These are phyloP conservation scores for Croton setiger DNA, from an alignment of 441 rosid species.

Conservation along the genomic window DNA sequence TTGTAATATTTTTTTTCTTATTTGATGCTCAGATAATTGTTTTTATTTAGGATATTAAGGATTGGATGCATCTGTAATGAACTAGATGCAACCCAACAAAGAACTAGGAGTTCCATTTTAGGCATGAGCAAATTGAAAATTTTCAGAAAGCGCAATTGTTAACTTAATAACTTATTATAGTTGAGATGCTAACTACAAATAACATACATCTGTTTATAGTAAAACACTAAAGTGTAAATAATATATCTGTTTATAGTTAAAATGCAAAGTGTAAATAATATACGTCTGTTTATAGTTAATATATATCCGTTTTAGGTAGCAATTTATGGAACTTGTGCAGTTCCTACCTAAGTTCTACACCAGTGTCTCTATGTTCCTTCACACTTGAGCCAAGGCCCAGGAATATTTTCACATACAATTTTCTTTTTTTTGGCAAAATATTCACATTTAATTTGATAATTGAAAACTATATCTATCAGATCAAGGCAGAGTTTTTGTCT, in stretches of 20 bases:
- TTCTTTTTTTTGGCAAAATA: no score
- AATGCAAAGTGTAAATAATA: neutral
- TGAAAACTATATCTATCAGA: no score
- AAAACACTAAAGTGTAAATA: no score
- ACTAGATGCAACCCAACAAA: neutral
- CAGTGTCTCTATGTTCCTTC: neutral
- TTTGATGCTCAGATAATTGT: neutral
- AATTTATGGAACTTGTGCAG: neutral
- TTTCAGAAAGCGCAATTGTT: neutral
- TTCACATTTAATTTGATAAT: constrained; percentile 1
- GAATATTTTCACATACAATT: neutral
- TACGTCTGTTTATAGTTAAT: neutral
- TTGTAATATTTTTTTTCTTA: neutral
- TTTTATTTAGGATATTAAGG: neutral
- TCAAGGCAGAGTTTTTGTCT: neutral
- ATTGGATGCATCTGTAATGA: neutral
- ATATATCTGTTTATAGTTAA: neutral
- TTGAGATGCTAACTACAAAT: neutral
- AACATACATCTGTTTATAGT: neutral
- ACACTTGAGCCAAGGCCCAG: constrained; percentile 1
- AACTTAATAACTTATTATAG: neutral
- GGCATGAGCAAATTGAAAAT: neutral
- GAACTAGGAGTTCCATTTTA: neutral
- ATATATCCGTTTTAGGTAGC: neutral
- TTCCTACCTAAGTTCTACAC: neutral